phyloP scores from a whole-genome alignment of 1,284 basidiomycete genomes.

The Sanghuangporus baumii region DNA sequence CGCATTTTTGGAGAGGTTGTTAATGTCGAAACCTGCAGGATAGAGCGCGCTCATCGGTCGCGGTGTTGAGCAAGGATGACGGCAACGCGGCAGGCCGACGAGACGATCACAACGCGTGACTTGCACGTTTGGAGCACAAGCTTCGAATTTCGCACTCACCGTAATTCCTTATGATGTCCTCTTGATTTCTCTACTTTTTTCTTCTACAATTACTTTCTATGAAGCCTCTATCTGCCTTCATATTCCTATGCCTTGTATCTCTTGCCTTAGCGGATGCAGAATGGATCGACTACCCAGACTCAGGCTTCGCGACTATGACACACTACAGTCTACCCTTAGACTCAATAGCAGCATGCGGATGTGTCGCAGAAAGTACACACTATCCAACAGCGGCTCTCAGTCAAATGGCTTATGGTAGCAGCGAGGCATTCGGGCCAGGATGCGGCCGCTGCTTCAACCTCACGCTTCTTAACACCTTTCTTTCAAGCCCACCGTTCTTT shows the following conservation, averaged over 20 bases:
- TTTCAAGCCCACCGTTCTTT: conserved; percentile 61
- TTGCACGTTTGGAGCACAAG: not conserved
- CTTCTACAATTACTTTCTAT: not conserved
- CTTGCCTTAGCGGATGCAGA: not conserved
- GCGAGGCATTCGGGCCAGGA: conserved; percentile 61
- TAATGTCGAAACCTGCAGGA: conserved; percentile 48
- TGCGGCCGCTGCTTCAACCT: conserved; percentile 76
- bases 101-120: not conserved
- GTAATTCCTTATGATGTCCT: not conserved
- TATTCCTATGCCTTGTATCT: not conserved
- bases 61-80: not conserved
- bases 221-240: not conserved
- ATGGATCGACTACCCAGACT: conserved; percentile 17
- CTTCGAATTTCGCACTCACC: not conserved
- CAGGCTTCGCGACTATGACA: conserved; percentile 48
- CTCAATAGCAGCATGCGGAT: conserved; percentile 58
- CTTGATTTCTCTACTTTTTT: not conserved
- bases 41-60: conserved; percentile 34
- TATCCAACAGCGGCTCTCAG: conserved; percentile 74
- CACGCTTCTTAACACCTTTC: conserved; percentile 63
- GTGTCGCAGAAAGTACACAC: conserved; percentile 59
- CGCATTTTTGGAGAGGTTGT: conserved; percentile 42
- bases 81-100: not conserved
- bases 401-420: conserved; percentile 72
- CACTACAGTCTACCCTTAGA: conserved; percentile 55